phyloP scores from a whole-genome alignment of 768 basidiomycete genomes.

The Mycena chlorophos region DNA sequence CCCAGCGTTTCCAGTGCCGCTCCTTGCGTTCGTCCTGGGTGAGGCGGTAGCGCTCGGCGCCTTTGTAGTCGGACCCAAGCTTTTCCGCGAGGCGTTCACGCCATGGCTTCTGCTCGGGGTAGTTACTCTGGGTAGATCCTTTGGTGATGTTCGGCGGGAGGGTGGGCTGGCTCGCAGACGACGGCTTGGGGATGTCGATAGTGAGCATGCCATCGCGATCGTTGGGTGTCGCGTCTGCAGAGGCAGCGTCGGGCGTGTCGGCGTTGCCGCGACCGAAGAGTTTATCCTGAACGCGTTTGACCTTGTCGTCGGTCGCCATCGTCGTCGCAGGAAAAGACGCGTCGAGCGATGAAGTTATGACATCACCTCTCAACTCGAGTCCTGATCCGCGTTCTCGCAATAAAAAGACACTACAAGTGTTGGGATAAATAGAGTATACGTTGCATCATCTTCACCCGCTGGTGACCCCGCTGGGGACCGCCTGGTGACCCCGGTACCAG shows the following conservation, averaged over 20 bases:
- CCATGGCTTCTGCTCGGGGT: conserved; percentile 39
- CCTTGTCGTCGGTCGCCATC: conserved; percentile 14
- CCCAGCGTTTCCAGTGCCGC: conserved; percentile 98
- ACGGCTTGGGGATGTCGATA: conserved; percentile 70
- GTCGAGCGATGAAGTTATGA: too few species aligned
- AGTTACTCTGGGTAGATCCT: conserved; percentile 37
- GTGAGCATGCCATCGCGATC: conserved; percentile 42
- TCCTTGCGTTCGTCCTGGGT: conserved; percentile 77
- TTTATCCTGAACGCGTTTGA: conserved; percentile 22
- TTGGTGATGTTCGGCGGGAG: conserved; percentile 51
- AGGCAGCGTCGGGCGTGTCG: conserved; percentile 19
- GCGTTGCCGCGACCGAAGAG: conserved; percentile 9
- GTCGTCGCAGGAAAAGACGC: too few species aligned
- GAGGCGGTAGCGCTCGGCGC: conserved; percentile 83
- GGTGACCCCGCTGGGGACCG: too few species aligned
- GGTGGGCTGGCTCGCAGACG: conserved; percentile 34
- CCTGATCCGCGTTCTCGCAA: too few species aligned
- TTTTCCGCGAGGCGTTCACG: conserved; percentile 64
- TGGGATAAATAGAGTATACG: too few species aligned
- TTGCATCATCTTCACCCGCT: too few species aligned
- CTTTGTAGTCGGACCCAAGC: conserved; percentile 73
- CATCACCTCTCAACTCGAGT: too few species aligned
- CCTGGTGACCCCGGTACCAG: too few species aligned
- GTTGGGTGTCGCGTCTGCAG: conserved; percentile 1
- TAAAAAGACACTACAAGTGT: too few species aligned